phyloP scores from a whole-genome alignment of 495 filamentous ascomycete species.

The Astrocystis sublimbata region DNA sequence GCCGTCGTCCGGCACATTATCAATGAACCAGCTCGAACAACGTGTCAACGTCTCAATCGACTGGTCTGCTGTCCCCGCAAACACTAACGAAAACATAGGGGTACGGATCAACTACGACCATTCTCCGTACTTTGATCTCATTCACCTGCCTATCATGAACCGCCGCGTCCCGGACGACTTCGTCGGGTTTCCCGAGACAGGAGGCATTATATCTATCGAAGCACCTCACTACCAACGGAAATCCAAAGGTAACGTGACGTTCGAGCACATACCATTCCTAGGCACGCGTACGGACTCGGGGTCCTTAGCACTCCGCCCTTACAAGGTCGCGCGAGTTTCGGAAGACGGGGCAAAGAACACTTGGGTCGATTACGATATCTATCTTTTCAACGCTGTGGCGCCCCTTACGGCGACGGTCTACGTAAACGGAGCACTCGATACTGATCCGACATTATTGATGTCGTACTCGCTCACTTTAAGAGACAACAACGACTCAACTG shows the following conservation, averaged over 20 bases:
- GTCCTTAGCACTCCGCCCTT: conserved; percentile 50
- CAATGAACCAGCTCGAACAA: conserved; percentile 42
- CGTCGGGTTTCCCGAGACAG: conserved; percentile 57
- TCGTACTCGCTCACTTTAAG: conserved; percentile 43
- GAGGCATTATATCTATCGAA: conserved; percentile 57
- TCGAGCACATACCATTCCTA: conserved; percentile 39
- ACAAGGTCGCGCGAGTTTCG: conserved; percentile 36
- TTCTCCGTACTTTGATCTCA: conserved; percentile 42
- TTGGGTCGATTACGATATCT: conserved; percentile 55
- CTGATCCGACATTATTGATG: conserved; percentile 32
- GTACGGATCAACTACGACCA: conserved; percentile 49
- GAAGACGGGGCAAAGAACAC: conserved; percentile 37
- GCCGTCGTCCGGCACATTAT: conserved; percentile 47
- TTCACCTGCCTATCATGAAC: conserved; percentile 56
- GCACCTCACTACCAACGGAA: conserved; percentile 46
- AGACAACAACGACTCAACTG: conserved; percentile 43
- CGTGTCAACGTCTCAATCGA: conserved; percentile 55
- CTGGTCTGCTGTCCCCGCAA: conserved; percentile 50
- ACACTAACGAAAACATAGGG: conserved; percentile 39
- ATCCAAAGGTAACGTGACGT: conserved; percentile 30
- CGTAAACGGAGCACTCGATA: conserved; percentile 41
- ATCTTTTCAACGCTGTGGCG: conserved; percentile 46
- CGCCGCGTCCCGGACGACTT: conserved; percentile 47
- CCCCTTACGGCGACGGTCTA: conserved; percentile 55
- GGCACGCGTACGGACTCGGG: conserved; percentile 51